A percentile compares a stretch with the other conserved stretches of the same genome.
phyloP scores from a whole-genome alignment of 192 early-diverging fungal species.

The Lunasporangiospora selenospora region DNA sequence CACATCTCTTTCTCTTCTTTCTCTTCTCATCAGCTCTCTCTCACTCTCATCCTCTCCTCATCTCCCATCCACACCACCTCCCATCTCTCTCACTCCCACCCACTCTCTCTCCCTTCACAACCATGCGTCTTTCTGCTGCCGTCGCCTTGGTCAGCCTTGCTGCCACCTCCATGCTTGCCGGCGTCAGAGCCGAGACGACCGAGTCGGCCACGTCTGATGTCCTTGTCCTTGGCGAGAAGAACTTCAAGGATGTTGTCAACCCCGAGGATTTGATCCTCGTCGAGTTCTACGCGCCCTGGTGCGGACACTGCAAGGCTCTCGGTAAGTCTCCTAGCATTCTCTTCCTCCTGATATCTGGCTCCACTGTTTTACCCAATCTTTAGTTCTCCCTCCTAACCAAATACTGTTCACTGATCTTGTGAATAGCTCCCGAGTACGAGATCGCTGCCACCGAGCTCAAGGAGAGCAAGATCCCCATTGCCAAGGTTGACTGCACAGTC shows the following conservation, averaged over 20 bases:
- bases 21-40: constrained; percentile 8
- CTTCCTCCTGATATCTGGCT: neutral
- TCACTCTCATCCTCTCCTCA: constrained; percentile 5
- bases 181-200: constrained; percentile 31
- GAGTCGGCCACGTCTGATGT: constrained; percentile 56
- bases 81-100: neutral
- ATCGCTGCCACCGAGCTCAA: constrained; percentile 88
- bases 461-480: constrained; percentile 73
- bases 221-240: constrained; percentile 59
- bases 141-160: constrained; percentile 43
- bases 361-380: constrained; percentile 2
- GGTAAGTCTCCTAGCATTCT: constrained; percentile 46
- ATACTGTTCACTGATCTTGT: neutral
- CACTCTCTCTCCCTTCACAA: neutral
- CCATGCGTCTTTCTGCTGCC: constrained; percentile 47
- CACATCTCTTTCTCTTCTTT: constrained; percentile 2
- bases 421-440: constrained; percentile 92
- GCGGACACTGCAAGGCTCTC: constrained; percentile 94
- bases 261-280: constrained; percentile 80
- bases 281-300: constrained; percentile 98
- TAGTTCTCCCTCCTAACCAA: neutral
- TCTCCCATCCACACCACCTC: neutral
- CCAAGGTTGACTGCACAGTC: constrained; percentile 98
- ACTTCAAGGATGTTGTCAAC: constrained; percentile 67
- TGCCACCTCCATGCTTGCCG: constrained; percentile 40